A percentile compares a stretch with the other conserved stretches of the same genome.
Conservation (phyloP, 345 rosid genomes). For the Gossypium mustelinum region DNA sequence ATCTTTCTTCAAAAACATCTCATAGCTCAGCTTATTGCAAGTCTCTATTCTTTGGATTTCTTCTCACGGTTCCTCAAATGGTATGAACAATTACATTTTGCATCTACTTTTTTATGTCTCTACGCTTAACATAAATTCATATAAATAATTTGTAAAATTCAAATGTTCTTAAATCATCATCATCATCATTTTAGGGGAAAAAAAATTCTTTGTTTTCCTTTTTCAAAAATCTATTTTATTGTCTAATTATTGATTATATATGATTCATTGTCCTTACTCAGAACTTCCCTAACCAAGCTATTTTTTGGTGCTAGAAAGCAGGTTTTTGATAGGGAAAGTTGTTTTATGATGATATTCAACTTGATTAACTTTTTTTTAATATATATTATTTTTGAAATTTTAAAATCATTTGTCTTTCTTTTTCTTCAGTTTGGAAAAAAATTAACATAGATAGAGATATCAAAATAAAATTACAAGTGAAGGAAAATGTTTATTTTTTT, state of each 20-base stretch:
- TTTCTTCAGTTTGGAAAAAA: background rate
- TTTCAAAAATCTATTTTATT: background rate
- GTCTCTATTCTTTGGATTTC: background rate
- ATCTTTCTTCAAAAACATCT: background rate
- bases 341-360: background rate
- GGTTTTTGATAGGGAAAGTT: background rate
- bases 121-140: background rate
- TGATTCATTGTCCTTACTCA: background rate
- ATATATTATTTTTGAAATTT: background rate
- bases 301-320: background rate
- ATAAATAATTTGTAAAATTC: background rate
- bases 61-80: slow-evolving; percentile 3
- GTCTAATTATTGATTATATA: background rate
- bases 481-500: background rate
- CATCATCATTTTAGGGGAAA: too few relatives aligned
- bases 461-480: background rate
- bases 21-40: background rate
- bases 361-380: background rate
- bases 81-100: background rate
- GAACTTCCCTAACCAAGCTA: too few relatives aligned
- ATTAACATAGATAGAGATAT: background rate
- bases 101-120: background rate
- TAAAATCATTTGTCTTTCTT: too few relatives aligned
- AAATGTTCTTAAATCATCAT: background rate
- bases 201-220: too few relatives aligned